phyloP scores from a whole-genome alignment of 2,329 filamentous ascomycete genomes.

The Colletotrichum siamense region DNA sequence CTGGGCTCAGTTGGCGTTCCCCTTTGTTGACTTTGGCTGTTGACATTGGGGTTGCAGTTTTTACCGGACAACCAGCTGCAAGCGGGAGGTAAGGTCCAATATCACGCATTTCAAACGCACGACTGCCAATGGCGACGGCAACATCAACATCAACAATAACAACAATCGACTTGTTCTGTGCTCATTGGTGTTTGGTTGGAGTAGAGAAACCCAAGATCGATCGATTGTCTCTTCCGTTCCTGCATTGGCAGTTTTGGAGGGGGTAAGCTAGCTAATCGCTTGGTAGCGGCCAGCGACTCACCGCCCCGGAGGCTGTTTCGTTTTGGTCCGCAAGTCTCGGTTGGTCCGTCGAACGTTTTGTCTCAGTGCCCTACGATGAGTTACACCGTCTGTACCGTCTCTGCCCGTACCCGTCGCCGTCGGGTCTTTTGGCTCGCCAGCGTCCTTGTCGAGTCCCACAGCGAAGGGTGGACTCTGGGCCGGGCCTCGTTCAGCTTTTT shows the following conservation, averaged over 20 bases:
- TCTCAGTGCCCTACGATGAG: neutral
- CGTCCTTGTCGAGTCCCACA: slow-evolving; percentile 3
- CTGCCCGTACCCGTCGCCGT: neutral
- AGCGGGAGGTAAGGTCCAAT: neutral
- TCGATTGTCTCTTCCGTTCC: slow-evolving; percentile 3
- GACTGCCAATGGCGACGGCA: neutral
- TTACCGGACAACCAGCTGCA: slow-evolving; percentile 17
- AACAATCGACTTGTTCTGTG: neutral
- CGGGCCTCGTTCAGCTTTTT: slow-evolving; percentile 3
- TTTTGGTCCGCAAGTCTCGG: slow-evolving; percentile 10
- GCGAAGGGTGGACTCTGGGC: neutral
- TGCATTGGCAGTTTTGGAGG: neutral
- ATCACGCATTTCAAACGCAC: neutral
- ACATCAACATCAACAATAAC: neutral
- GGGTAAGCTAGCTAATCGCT: neutral
- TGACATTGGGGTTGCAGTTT: neutral
- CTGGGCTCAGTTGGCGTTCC: neutral
- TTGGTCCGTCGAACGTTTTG: slow-evolving; percentile 2
- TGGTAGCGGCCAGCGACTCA: neutral
- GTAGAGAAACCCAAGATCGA: neutral
- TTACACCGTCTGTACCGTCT: neutral
- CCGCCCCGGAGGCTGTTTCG: neutral
- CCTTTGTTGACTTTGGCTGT: slow-evolving; percentile 19
- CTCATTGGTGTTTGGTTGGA: neutral
- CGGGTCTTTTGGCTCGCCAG: neutral